These are phyloP conservation scores for Fragaria vesca DNA, from an alignment of 306 rosid genomes.

Conservation along the genomic window DNA sequence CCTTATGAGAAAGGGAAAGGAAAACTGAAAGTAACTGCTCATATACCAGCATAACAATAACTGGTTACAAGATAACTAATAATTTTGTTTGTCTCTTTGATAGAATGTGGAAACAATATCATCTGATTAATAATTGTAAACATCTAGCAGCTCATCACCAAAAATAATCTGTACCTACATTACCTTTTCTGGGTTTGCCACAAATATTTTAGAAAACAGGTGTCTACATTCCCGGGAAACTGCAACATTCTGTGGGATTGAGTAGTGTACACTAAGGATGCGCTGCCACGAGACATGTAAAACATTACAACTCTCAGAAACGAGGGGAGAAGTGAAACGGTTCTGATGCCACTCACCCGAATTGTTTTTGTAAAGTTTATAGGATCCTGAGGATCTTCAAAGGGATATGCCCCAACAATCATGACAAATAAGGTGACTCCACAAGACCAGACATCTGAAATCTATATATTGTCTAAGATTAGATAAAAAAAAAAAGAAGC, in stretches of 20 bases:
- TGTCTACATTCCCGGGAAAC: slow-evolving; percentile 65
- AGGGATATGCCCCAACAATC: slow-evolving; percentile 82
- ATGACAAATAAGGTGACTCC: slow-evolving; percentile 91
- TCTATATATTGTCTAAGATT: slow-evolving; percentile 35
- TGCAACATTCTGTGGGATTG: slow-evolving; percentile 56
- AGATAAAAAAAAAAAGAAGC: neutral
- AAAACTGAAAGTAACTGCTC: neutral
- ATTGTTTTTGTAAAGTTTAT: slow-evolving; percentile 66
- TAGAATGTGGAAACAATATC: neutral
- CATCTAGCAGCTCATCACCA: slow-evolving; percentile 5
- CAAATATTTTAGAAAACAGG: slow-evolving; percentile 68
- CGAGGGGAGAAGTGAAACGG: neutral
- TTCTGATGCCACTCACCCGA: slow-evolving; percentile 43
- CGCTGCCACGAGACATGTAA: slow-evolving; percentile 46
- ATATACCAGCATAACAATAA: neutral
- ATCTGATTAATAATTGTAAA: neutral
- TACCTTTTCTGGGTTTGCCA: slow-evolving; percentile 78
- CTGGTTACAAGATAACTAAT: neutral
- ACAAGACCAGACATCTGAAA: slow-evolving; percentile 96
- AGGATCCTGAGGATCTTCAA: slow-evolving; percentile 79
- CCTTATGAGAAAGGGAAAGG: slow-evolving; percentile 2
- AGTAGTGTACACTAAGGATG: slow-evolving; percentile 65
- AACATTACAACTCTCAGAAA: slow-evolving; percentile 18
- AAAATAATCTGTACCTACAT: slow-evolving; percentile 4
- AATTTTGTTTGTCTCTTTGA: neutral